A percentile compares a stretch with the other conserved stretches of the same genome.
Conservation (phyloP, 805 yeast species). For the Metschnikowia bowlesiae region DNA sequence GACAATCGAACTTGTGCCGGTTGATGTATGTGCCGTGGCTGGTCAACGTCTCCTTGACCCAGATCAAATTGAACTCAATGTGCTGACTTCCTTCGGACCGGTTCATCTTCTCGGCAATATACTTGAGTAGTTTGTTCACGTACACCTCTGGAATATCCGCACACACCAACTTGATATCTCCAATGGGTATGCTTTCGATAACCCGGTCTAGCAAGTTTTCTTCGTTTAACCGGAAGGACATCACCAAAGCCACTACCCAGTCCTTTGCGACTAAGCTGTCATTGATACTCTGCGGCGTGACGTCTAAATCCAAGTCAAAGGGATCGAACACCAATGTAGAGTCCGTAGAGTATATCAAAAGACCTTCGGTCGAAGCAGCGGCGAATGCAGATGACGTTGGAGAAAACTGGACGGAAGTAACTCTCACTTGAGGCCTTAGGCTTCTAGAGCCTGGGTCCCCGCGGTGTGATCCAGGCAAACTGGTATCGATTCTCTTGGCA, state of each 20-base stretch:
- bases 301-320: constrained; percentile 86
- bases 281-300: constrained; percentile 74
- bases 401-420: constrained; percentile 72
- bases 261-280: constrained; percentile 56
- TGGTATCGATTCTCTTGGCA: constrained; percentile 71
- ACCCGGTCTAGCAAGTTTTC: constrained; percentile 63
- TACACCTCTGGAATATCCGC: constrained; percentile 75
- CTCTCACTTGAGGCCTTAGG: constrained; percentile 77
- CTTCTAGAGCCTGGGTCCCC: constrained; percentile 72
- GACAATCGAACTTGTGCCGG: constrained; percentile 55
- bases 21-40: constrained; percentile 75
- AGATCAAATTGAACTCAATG: constrained; percentile 74
- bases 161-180: constrained; percentile 64
- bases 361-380: constrained; percentile 93
- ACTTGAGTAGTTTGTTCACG: constrained; percentile 58
- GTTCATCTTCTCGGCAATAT: constrained; percentile 58
- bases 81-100: constrained; percentile 63
- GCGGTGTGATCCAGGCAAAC: constrained; percentile 83
- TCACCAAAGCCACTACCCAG: constrained; percentile 73
- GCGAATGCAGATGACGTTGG: constrained; percentile 91
- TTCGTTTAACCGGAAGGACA: constrained; percentile 94
- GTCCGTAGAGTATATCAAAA: constrained; percentile 77
- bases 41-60: constrained; percentile 69
- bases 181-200: constrained; percentile 67
- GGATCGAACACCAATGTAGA: constrained; percentile 81